These are phyloP conservation scores for Coemansia sp. DNA, from an alignment of 192 early-diverging fungal genomes.

Conservation along the genomic window DNA sequence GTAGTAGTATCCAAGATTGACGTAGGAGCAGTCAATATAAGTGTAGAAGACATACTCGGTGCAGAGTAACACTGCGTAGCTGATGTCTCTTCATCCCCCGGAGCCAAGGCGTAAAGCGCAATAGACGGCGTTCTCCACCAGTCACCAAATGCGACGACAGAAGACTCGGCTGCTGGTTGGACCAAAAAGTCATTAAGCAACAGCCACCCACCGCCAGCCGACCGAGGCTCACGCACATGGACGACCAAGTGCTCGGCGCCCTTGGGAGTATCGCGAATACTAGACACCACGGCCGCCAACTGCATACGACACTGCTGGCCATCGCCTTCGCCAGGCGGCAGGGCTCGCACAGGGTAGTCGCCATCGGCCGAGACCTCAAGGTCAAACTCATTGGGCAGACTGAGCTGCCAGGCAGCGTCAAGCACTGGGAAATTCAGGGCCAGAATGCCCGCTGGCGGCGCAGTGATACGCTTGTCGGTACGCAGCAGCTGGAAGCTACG, in stretches of 20 bases:
- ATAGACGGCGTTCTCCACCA: slow-evolving; percentile 46
- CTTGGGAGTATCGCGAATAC: slow-evolving; percentile 44
- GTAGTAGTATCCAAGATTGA: slow-evolving; percentile 27
- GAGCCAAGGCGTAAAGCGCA: slow-evolving; percentile 26
- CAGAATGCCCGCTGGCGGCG: slow-evolving; percentile 69
- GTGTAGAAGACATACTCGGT: slow-evolving; percentile 6
- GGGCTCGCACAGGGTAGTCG: slow-evolving; percentile 16
- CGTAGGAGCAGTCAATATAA: slow-evolving; percentile 33
- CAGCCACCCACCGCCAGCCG: slow-evolving; percentile 62
- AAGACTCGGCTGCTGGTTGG: slow-evolving; percentile 59
- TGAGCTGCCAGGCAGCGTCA: slow-evolving; percentile 1
- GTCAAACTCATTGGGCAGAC: background rate
- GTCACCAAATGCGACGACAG: slow-evolving; percentile 28
- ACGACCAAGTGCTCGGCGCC: slow-evolving; percentile 48
- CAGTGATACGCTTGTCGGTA: slow-evolving; percentile 69
- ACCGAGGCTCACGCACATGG: slow-evolving; percentile 38
- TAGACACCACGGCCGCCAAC: slow-evolving; percentile 45
- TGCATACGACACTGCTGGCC: slow-evolving; percentile 10
- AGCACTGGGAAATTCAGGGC: slow-evolving; percentile 75
- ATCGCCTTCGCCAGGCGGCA: background rate
- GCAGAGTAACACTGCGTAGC: background rate
- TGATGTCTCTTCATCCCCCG: background rate
- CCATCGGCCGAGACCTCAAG: background rate
- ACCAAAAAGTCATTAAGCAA: slow-evolving; percentile 98
- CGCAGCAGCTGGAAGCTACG: slow-evolving; percentile 80